Conservation (phyloP, 2,329 filamentous ascomycete genomes). For the Arthrobotrys pseudoclavata region DNA sequence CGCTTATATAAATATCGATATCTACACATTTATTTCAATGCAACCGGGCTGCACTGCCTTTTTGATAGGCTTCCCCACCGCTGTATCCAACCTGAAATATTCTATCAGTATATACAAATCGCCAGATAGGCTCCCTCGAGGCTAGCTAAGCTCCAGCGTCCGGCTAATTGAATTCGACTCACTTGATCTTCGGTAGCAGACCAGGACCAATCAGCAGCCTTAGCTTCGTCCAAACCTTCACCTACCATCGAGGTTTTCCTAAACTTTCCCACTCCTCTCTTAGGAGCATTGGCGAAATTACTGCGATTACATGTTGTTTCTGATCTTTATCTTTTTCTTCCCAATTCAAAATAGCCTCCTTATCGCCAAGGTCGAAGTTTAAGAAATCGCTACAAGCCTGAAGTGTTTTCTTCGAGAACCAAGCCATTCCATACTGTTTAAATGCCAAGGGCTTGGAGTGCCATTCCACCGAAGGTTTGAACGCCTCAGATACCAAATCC, state of each 20-base stretch:
- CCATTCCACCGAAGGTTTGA: constrained; percentile 37
- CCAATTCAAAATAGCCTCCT: constrained; percentile 18
- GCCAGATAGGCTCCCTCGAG: no score
- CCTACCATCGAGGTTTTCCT: constrained; percentile 5
- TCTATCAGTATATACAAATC: no score
- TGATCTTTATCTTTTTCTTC: neutral
- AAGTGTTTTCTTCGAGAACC: neutral
- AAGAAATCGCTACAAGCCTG: neutral
- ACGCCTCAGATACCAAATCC: constrained; percentile 29
- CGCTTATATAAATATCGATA: no score
- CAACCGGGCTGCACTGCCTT: neutral
- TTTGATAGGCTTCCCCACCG: no score
- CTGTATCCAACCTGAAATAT: no score
- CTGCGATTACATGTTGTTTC: constrained; percentile 24
- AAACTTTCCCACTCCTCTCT: constrained; percentile 27
- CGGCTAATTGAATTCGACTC: no score
- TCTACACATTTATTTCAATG: neutral
- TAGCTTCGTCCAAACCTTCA: constrained; percentile 30
- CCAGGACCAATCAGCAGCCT: constrained; percentile 8
- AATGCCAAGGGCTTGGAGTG: constrained; percentile 41
- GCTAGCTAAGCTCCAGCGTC: no score
- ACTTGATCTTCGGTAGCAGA: no score
- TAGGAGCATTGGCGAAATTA: constrained; percentile 33
- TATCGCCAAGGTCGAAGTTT: constrained; percentile 12
- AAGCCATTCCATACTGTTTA: constrained; percentile 12